phyloP scores from a whole-genome alignment of 139 green algal species.

The Chlorella sorokiniana region DNA sequence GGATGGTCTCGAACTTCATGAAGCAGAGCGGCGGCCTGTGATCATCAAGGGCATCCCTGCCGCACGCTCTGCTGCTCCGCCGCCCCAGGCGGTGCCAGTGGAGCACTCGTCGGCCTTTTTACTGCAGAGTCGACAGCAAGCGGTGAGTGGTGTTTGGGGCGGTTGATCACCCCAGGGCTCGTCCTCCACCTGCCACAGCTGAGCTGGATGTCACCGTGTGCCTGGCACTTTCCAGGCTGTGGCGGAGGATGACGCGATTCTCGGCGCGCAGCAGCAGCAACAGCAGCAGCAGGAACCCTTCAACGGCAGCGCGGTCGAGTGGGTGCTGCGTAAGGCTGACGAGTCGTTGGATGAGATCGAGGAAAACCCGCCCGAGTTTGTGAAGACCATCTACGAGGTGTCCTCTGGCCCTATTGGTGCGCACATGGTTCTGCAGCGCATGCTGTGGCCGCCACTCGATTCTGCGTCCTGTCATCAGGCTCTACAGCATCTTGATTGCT shows the following conservation, averaged over 20 bases:
- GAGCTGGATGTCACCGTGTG: too few species aligned
- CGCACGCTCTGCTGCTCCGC: slow-evolving; percentile 11
- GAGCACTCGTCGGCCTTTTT: slow-evolving; percentile 40
- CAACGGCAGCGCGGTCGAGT: slow-evolving; percentile 44
- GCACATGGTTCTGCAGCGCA: not conserved
- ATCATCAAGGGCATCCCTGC: slow-evolving; percentile 25
- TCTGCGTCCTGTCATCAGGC: not conserved
- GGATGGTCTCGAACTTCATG: not conserved
- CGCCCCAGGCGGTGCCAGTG: slow-evolving; percentile 32
- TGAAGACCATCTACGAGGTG: slow-evolving; percentile 22
- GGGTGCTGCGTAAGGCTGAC: slow-evolving; percentile 47
- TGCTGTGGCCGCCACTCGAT: not conserved
- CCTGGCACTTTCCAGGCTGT: too few species aligned
- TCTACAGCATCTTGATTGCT: not conserved
- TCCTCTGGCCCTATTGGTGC: slow-evolving; percentile 37
- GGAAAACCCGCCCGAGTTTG: slow-evolving; percentile 35
- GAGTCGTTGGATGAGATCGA: slow-evolving; percentile 47
- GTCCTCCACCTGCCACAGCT: too few species aligned
- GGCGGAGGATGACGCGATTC: not conserved
- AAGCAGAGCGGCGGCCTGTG: not conserved
- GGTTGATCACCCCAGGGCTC: too few species aligned
- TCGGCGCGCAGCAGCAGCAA: not conserved
- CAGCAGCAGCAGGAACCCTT: slow-evolving; percentile 5
- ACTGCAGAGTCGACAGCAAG: slow-evolving; percentile 13
- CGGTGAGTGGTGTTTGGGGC: slow-evolving; percentile 3